A percentile compares a stretch with the other conserved stretches of the same genome.
Evolutionary conservation across 192 early-diverging fungal species (phyloP).

Genomic region (Obelidium mucronatum): DNA sequence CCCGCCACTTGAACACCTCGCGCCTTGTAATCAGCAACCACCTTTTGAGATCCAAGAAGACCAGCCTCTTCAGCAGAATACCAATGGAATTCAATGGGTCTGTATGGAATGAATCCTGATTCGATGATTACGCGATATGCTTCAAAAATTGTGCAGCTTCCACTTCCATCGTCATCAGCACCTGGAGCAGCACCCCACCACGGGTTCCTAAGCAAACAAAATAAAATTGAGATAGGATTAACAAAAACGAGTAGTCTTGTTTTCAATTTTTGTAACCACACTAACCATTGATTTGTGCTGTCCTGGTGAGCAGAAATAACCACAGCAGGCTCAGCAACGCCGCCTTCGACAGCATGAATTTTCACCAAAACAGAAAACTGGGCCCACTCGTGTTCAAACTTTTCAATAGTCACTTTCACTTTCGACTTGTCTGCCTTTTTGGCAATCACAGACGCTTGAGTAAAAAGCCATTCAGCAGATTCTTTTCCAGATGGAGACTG

Average conservation of each 20-base stretch:
- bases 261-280: no score
- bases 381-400: conserved; percentile 81
- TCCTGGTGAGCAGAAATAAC: conserved; percentile 94
- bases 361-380: conserved; percentile 86
- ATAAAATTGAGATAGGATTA: conserved; percentile 72
- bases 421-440: conserved; percentile 24
- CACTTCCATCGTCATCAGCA: conserved; percentile 91
- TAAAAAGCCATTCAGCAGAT: conserved; percentile 50
- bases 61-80: conserved; percentile 67
- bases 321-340: conserved; percentile 49
- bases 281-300: conserved; percentile 83
- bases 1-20: conserved; percentile 69
- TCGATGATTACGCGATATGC: conserved; percentile 76
- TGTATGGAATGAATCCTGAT: conserved; percentile 67
- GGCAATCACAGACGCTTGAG: conserved; percentile 42
- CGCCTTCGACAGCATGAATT: conserved; percentile 57
- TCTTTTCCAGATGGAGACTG: conserved; percentile 38
- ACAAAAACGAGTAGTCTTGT: conserved; percentile 39
- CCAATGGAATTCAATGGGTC: conserved; percentile 96
- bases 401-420: conserved; percentile 58
- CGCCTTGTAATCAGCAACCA: conserved; percentile 73
- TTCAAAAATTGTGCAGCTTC: conserved; percentile 88
- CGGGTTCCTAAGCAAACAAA: conserved; percentile 77
- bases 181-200: conserved; percentile 79
- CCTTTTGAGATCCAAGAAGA: conserved; percentile 88